Evolutionary conservation across 2,329 filamentous ascomycete species (phyloP), one percentile per base, ranked within the genome.

Genomic region (Zasmidium cellare): DNA sequence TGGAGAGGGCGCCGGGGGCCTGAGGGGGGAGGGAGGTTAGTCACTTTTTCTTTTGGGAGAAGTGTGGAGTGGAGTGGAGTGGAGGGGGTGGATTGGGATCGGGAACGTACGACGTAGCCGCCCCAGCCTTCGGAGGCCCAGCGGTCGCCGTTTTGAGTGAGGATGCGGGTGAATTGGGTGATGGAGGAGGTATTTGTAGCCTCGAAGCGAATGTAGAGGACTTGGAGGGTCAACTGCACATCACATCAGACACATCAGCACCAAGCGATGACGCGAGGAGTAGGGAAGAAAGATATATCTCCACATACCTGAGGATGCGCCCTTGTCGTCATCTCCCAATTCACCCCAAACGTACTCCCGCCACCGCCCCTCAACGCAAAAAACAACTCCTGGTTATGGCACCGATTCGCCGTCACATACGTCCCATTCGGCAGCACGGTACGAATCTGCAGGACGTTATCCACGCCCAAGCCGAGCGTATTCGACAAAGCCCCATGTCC

Each of bases 311-410:
- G 50, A 2, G 55, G 55, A 46, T 48, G 53, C 23, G 53, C 55
- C 9, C 23, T 28, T 12, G 18, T 58, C 7, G 52, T 64, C n/a
- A 56, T 55, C 52, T 65, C 61, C 48, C 62, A 53, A 41, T 41
- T 41, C 35, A 68, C 63, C 12, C 63, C 65, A 46, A 62, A 64
- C 2, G 63, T 62, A 18, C 18, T 45, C 69, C 79, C 83, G 16
- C 84, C 83, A 24, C 67, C 66, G 9, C 83, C 84, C 54, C 81
- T 80, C 3, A 86, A 75, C 0, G 79, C 82, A 58, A 72, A 75
- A 69, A 76, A 84, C 11, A 87, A 72, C 56, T 85, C 82, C 0
- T 76, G 61, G 57, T 85, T 71, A 6, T 72, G 67, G 1, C 67
- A 67, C 6, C 68, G 65, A 35, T 68, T 68, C 11, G 66, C 66